Percentiles rank a stretch among this genome's conserved stretches.
Conservation (phyloP, 441 rosid genomes). For the Pelargonium cotyledonis region DNA sequence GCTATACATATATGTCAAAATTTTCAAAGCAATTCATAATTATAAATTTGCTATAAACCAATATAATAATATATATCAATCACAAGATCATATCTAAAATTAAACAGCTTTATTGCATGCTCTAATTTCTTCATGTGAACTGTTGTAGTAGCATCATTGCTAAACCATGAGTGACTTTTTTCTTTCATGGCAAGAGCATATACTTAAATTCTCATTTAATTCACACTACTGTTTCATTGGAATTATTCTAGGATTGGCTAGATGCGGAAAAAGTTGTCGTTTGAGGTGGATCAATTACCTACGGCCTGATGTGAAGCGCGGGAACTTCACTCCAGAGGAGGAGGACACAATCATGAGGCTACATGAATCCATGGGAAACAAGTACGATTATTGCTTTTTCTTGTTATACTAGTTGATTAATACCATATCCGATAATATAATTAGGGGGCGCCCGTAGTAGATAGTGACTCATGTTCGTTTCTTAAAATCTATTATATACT, state of each 20-base stretch:
- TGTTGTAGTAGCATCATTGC: no score
- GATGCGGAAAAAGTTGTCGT: constrained; percentile 21
- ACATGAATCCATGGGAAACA: constrained; percentile 16
- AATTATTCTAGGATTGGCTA: constrained; percentile 11
- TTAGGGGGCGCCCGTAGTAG: no score
- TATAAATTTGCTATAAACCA: no score
- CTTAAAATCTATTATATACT: no score
- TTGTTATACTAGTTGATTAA: background rate
- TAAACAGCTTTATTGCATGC: no score
- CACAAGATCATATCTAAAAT: no score
- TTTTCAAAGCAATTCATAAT: background rate
- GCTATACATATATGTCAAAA: background rate
- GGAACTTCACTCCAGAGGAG: constrained; percentile 16
- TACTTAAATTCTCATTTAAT: background rate
- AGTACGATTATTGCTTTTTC: constrained; percentile 3
- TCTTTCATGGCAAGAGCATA: background rate
- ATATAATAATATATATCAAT: no score
- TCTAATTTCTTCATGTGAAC: no score
- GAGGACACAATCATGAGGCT: constrained; percentile 15
- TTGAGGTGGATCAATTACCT: constrained; percentile 20
- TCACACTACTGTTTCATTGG: background rate
- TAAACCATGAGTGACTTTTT: background rate
- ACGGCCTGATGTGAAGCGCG: constrained; percentile 21
- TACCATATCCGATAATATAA: no score
- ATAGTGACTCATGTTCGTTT: no score